phyloP scores from a whole-genome alignment of 75 land plant species.

The Picea sitchensis region DNA sequence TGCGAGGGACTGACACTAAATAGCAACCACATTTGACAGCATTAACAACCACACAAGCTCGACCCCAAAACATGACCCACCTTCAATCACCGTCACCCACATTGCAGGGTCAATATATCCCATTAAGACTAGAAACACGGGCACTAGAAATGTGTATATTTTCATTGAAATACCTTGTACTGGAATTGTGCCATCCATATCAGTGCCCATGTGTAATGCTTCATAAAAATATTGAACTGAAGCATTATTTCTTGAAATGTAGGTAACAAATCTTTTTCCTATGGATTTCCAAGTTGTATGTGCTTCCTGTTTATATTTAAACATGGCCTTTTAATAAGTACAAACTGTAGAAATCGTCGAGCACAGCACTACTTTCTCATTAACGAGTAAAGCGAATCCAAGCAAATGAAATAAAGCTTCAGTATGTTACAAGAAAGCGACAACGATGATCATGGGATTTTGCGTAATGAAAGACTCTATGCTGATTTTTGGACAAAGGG shows the following conservation, averaged over 20 bases:
- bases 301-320: not conserved
- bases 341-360: not conserved
- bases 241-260: not conserved
- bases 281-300: not conserved
- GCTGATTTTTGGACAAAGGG: no score
- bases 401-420: not conserved
- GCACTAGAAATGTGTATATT: conserved; percentile 42
- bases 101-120: conserved; percentile 91
- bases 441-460: no score
- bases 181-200: not conserved
- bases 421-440: no score
- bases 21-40: conserved; percentile 59
- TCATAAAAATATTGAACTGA: not conserved
- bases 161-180: not conserved
- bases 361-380: not conserved
- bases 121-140: conserved; percentile 60
- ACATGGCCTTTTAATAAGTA: no score
- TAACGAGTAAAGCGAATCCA: no score
- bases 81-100: conserved; percentile 82
- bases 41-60: conserved; percentile 64
- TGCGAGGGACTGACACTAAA: conserved; percentile 74
- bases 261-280: not conserved
- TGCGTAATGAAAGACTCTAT: no score
- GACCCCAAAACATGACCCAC: conserved; percentile 79
- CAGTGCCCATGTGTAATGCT: not conserved